These are phyloP conservation scores for Aspergillus piperis DNA, from an alignment of 2,329 filamentous ascomycete species.

Conservation along the genomic window DNA sequence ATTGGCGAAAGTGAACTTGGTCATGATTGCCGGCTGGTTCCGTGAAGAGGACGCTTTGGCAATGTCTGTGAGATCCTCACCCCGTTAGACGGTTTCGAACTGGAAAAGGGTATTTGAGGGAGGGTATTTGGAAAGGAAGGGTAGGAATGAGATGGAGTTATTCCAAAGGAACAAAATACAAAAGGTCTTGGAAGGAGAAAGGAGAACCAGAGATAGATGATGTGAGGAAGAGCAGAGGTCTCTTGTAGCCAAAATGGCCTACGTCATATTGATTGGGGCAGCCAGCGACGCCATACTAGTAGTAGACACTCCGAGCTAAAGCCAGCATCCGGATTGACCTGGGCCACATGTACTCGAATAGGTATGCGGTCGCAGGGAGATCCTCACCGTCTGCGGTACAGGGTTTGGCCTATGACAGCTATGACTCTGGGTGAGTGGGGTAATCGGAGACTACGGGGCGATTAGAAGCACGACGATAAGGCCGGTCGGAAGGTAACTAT, in stretches of 20 bases:
- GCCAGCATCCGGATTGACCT: neutral
- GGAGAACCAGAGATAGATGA: no score
- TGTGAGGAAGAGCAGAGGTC: neutral
- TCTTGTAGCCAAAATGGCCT: neutral
- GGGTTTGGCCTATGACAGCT: constrained; percentile 3
- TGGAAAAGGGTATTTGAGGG: neutral
- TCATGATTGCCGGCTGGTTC: constrained; percentile 25
- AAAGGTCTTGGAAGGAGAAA: neutral
- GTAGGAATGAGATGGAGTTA: neutral
- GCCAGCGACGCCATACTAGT: neutral
- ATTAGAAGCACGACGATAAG: neutral
- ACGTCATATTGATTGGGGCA: neutral
- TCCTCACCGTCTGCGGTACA: neutral
- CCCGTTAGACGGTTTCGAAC: neutral
- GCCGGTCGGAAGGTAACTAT: neutral
- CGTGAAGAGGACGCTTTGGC: neutral
- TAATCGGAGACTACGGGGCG: neutral
- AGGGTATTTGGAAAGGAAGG: neutral
- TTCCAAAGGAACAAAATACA: neutral
- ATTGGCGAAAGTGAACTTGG: constrained; percentile 38
- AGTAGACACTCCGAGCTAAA: neutral
- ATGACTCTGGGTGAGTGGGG: constrained; percentile 5
- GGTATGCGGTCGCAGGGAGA: neutral
- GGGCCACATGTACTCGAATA: neutral
- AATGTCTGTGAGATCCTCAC: neutral